These are phyloP conservation scores for Boletus sp. DNA, from an alignment of 1,284 basidiomycete species.

Conservation along the genomic window DNA sequence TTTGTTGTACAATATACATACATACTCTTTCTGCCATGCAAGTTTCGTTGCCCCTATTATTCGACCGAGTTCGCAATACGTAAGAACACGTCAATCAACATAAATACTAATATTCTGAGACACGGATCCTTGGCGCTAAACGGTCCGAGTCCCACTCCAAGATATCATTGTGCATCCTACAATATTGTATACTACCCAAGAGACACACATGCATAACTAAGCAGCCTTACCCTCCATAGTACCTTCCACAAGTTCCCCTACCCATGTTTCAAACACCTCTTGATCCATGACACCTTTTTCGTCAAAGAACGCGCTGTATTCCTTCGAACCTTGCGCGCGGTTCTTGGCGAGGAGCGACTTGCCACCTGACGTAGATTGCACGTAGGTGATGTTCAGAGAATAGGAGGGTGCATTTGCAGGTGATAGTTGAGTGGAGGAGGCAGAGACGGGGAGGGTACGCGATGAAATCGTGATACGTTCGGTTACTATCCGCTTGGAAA, in stretches of 20 bases:
- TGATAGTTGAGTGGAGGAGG: slow-evolving; percentile 21
- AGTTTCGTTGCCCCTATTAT: background rate
- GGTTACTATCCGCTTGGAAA: slow-evolving; percentile 83
- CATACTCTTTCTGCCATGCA: background rate
- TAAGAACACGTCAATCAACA: background rate
- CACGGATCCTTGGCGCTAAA: background rate
- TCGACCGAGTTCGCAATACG: background rate
- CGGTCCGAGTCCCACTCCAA: background rate
- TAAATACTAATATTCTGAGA: background rate
- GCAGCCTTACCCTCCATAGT: slow-evolving; percentile 54
- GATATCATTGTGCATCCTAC: slow-evolving; percentile 32
- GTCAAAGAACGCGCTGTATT: slow-evolving; percentile 72
- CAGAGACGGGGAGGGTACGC: slow-evolving; percentile 50
- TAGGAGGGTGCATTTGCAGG: slow-evolving; percentile 55
- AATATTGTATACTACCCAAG: slow-evolving; percentile 23
- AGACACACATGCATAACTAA: slow-evolving; percentile 15
- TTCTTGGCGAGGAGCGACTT: slow-evolving; percentile 73
- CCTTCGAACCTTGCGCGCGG: slow-evolving; percentile 47
- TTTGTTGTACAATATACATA: background rate
- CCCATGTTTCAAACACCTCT: slow-evolving; percentile 69
- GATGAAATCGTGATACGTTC: slow-evolving; percentile 77
- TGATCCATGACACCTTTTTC: slow-evolving; percentile 68
- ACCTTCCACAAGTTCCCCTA: slow-evolving; percentile 63
- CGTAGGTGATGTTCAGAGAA: slow-evolving; percentile 59
- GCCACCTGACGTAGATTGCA: slow-evolving; percentile 72